These are phyloP conservation scores for Phytophthora podocarpi DNA, from an alignment of 352 stramenopile genomes.

Conservation along the genomic window DNA sequence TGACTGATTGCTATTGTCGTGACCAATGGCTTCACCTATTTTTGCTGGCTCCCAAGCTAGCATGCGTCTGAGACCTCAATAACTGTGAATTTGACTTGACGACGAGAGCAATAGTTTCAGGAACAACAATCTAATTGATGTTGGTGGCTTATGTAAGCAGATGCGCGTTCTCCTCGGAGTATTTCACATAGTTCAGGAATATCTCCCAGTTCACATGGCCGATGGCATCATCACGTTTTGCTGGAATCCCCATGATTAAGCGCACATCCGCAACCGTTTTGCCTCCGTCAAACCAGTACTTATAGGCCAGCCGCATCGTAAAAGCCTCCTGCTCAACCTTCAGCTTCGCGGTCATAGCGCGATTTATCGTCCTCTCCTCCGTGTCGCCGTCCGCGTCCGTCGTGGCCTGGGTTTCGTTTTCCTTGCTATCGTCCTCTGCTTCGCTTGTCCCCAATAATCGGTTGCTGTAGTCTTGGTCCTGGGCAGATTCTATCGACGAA, in stretches of 20 bases:
- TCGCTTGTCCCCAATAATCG: neutral
- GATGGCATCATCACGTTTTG: constrained; percentile 17
- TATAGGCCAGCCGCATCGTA: neutral
- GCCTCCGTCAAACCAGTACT: constrained; percentile 20
- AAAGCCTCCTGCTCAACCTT: neutral
- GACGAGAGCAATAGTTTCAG: too few species aligned
- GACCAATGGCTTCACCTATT: too few species aligned
- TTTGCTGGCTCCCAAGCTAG: too few species aligned
- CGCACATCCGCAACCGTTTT: constrained; percentile 14
- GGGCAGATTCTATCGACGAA: too few species aligned
- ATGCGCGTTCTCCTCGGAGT: constrained; percentile 4
- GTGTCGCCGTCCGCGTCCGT: too few species aligned
- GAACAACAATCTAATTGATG: too few species aligned
- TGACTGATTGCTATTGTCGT: too few species aligned
- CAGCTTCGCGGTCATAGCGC: neutral
- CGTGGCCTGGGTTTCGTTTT: too few species aligned
- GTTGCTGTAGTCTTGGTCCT: neutral
- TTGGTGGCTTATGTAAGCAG: too few species aligned
- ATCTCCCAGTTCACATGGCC: constrained; percentile 8
- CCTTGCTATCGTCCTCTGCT: neutral
- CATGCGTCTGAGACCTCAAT: too few species aligned
- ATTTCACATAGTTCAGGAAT: constrained; percentile 6
- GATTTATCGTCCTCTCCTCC: constrained; percentile 9
- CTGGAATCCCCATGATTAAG: constrained; percentile 11
- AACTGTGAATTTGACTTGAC: too few species aligned